Evolutionary conservation across 768 basidiomycete species (phyloP).

Genomic region (Termitomyces bulborhizus): DNA sequence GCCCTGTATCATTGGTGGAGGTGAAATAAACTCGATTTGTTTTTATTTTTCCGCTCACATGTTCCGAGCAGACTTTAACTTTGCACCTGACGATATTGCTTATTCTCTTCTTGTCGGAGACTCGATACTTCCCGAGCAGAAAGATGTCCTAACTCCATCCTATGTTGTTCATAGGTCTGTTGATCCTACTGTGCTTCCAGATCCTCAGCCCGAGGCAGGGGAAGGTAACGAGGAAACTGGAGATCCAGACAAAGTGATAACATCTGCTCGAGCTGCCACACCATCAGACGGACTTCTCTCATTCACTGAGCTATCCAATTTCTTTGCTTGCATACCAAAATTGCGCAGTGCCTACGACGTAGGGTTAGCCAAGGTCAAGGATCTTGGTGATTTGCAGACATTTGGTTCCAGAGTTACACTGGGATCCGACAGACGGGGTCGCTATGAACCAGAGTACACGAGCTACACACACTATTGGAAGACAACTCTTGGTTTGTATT

Average conservation of each 20-base stretch:
- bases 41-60: neutral
- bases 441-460: conserved; percentile 78
- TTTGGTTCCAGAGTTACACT: conserved; percentile 47
- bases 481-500: conserved; percentile 59
- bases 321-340: conserved; percentile 34
- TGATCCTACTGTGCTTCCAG: conserved; percentile 46
- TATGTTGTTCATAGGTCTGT: conserved; percentile 69
- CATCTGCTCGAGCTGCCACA: conserved; percentile 57
- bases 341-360: conserved; percentile 67
- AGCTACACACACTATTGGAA: conserved; percentile 89
- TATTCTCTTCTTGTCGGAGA: conserved; percentile 74
- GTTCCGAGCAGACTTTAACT: conserved; percentile 74
- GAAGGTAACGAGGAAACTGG: conserved; percentile 44
- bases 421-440: conserved; percentile 40
- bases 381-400: conserved; percentile 18
- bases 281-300: conserved; percentile 66
- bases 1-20: conserved; percentile 83
- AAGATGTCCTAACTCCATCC: conserved; percentile 47
- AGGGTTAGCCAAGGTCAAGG: conserved; percentile 26
- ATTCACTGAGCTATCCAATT: conserved; percentile 43
- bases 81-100: conserved; percentile 71
- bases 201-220: conserved; percentile 20
- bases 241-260: conserved; percentile 69
- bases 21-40: conserved; percentile 28
- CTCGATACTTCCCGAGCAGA: conserved; percentile 48